Evolutionary conservation across 768 basidiomycete genomes (phyloP).

Genomic region (Russula foetens): DNA sequence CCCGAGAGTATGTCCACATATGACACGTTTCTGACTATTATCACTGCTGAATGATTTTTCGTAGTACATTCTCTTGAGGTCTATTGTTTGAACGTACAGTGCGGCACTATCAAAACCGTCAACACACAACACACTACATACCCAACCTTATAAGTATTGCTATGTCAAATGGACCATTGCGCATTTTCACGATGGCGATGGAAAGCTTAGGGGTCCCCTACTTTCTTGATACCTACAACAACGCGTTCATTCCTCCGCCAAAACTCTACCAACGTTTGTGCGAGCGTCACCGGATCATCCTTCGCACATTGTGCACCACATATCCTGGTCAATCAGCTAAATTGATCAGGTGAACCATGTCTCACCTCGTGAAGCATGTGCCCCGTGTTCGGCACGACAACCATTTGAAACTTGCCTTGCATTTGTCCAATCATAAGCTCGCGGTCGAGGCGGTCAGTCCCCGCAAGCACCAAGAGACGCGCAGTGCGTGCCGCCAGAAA

Average conservation of each 20-base stretch:
- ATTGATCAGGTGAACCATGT: not conserved
- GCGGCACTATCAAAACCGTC: too few species aligned
- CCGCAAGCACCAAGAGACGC: slow-evolving; percentile 83
- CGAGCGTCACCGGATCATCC: slow-evolving; percentile 81
- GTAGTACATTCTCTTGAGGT: not conserved
- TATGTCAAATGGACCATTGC: not conserved
- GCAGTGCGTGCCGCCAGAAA: slow-evolving; percentile 78
- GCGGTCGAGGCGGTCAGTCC: slow-evolving; percentile 86
- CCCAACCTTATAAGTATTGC: not conserved
- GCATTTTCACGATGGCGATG: not conserved
- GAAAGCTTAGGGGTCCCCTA: slow-evolving; percentile 37
- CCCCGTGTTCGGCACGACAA: slow-evolving; percentile 78
- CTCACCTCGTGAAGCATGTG: slow-evolving; percentile 92
- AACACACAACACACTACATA: not conserved
- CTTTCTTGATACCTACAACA: slow-evolving; percentile 49
- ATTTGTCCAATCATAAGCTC: slow-evolving; percentile 88
- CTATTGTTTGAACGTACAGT: not conserved
- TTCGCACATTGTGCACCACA: slow-evolving; percentile 28
- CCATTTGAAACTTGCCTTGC: slow-evolving; percentile 87
- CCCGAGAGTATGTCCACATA: too few species aligned
- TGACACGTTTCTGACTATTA: too few species aligned
- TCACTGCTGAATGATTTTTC: too few species aligned
- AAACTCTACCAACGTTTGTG: slow-evolving; percentile 79
- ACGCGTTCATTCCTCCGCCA: slow-evolving; percentile 84
- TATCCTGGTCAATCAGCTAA: not conserved